Evolutionary conservation across 2,329 filamentous ascomycete genomes (phyloP).

Genomic region (Chaetoscypha palmicola): DNA sequence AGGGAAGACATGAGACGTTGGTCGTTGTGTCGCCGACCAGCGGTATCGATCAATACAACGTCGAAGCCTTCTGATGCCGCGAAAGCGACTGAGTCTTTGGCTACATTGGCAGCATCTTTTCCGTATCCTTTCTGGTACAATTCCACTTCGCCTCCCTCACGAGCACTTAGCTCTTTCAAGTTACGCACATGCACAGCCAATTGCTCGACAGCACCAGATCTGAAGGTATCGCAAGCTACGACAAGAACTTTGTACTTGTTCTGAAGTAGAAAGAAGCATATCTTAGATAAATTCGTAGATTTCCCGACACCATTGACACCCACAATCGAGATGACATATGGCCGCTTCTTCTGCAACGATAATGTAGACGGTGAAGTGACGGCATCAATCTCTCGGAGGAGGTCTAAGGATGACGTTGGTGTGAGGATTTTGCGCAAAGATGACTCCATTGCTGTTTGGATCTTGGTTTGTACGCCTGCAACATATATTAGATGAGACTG

Average conservation of each 20-base stretch:
- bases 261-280: slow-evolving; percentile 94
- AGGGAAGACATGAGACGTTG: slow-evolving; percentile 90
- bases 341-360: slow-evolving; percentile 59
- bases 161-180: slow-evolving; percentile 75
- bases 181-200: slow-evolving; percentile 92
- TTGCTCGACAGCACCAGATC: slow-evolving; percentile 94
- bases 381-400: slow-evolving; percentile 85
- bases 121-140: slow-evolving; percentile 97
- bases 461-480: slow-evolving; percentile 66
- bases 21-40: slow-evolving; percentile 91
- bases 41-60: slow-evolving; percentile 95
- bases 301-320: slow-evolving; percentile 98
- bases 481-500: slow-evolving; percentile 20
- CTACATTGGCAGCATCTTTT: slow-evolving; percentile 92
- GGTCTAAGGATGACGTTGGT: slow-evolving; percentile 86
- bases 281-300: slow-evolving; percentile 95
- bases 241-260: slow-evolving; percentile 96
- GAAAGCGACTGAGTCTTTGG: slow-evolving; percentile 83
- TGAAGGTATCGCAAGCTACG: slow-evolving; percentile 92
- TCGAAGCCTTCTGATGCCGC: slow-evolving; percentile 72
- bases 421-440: slow-evolving; percentile 94
- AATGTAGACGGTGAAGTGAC: slow-evolving; percentile 61
- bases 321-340: slow-evolving; percentile 96
- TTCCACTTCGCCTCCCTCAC: slow-evolving; percentile 80
- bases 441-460: slow-evolving; percentile 82